These are phyloP conservation scores for Exobasidium rhododendri DNA, from an alignment of 1,284 basidiomycete genomes.

Conservation along the genomic window DNA sequence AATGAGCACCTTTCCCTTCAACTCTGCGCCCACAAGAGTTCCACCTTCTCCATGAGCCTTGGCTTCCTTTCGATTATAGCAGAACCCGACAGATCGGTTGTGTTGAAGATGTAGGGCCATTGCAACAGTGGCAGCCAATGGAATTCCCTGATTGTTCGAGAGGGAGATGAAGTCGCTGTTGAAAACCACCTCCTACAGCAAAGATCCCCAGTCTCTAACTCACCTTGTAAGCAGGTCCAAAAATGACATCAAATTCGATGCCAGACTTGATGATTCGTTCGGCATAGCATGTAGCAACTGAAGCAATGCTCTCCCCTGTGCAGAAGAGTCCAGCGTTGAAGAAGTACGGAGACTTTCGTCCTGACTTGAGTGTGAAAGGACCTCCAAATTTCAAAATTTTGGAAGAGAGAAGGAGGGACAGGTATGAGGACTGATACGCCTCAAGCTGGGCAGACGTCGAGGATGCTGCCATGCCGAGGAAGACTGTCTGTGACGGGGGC, in stretches of 20 bases:
- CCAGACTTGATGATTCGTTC: constrained; percentile 63
- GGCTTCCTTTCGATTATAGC: constrained; percentile 91
- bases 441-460: constrained; percentile 20
- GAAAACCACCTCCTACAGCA: too few species aligned
- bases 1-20: constrained; percentile 71
- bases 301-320: constrained; percentile 74
- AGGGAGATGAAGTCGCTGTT: not conserved
- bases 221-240: constrained; percentile 91
- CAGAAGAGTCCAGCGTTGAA: constrained; percentile 87
- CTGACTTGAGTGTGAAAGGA: constrained; percentile 67
- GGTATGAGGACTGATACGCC: constrained; percentile 48
- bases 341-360: constrained; percentile 90
- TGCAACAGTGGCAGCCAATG: constrained; percentile 83
- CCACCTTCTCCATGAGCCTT: constrained; percentile 99
- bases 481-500: not conserved
- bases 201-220: constrained; percentile 1
- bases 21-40: constrained; percentile 76
- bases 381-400: constrained; percentile 51
- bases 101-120: constrained; percentile 67
- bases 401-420: constrained; percentile 42
- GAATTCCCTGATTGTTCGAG: constrained; percentile 65
- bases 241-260: constrained; percentile 75
- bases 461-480: not conserved
- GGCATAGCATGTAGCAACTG: constrained; percentile 83
- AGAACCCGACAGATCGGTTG: constrained; percentile 70